phyloP scores from a whole-genome alignment of 345 rosid genomes.

The Leavenworthia alabamica region DNA sequence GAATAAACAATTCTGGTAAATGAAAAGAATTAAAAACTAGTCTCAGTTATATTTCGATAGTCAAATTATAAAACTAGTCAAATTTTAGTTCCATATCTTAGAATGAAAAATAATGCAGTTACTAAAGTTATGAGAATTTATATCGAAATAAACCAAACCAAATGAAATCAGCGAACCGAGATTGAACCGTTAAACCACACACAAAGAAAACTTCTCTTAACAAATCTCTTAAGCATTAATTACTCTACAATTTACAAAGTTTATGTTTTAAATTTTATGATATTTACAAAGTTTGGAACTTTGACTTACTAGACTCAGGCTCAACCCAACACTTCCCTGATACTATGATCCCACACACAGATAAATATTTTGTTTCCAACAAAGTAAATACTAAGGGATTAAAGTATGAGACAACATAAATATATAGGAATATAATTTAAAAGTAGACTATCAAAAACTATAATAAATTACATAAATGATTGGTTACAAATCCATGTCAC shows the following conservation, averaged over 20 bases:
- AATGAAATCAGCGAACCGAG: not conserved
- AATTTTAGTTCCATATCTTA: not conserved
- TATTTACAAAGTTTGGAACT: not conserved
- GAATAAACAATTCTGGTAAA: not conserved
- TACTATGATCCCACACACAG: not conserved
- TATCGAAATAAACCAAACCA: not conserved
- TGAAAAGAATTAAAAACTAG: not conserved
- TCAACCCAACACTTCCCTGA: not conserved
- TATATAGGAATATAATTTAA: not conserved
- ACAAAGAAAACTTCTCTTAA: not conserved
- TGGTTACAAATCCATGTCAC: no score
- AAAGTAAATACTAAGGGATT: not conserved
- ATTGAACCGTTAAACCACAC: not conserved
- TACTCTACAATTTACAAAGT: not conserved
- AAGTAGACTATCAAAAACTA: not conserved
- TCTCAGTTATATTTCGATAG: slow-evolving; percentile 1
- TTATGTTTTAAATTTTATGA: not conserved
- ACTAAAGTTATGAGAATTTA: not conserved
- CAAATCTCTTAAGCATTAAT: not conserved
- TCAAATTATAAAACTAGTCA: slow-evolving; percentile 1
- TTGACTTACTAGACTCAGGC: not conserved
- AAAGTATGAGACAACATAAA: not conserved
- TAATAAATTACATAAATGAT: not conserved
- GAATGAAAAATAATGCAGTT: not conserved
- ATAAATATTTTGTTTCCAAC: not conserved